Base-by-base conservation (phyloP, 345 rosid genomes). In the Populus davidiana region DNA sequence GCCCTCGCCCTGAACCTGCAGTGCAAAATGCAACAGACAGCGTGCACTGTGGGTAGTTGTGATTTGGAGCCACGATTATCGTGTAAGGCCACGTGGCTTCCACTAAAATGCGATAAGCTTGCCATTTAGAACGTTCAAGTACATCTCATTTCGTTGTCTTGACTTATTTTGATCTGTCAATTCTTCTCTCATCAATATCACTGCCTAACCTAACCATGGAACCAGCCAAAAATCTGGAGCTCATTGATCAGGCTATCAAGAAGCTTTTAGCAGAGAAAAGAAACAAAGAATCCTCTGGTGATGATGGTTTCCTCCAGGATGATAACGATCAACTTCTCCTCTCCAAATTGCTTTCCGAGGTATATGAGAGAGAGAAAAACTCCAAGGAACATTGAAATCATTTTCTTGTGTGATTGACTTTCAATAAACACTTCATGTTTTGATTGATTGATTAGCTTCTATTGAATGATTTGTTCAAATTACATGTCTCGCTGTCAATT, bases 271-370 rank as follows among this genome's bases (percentile, higher is more conserved):
- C 84, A 50, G 94, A 88, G 69, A 85, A 75, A 59, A 77, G 78
- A 71, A 76, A 75, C 77, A 79, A 80, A 54, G 82, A 82, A 52
- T 84, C 78, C 71, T 74, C 79, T 61, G 85, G 80, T 41, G 61
- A 70, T 47, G 61, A 70, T 50, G 8, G 72, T 25, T 31, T 78
- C 82, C 66, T 69, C 29, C 54, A 10, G 33, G 75, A 70, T 50
- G 85, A 83, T 70, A 86, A 81, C 20, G 91, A 89, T 50, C 89
- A 82, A 38, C 85, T 78, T 67, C 79, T 90, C 49, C 93, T 92
- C 82, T 82, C 89, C 54, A 80, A 70, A 21, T 82, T 91, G 50
- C 86, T 93, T 70, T 89, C 91, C 77, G 89, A 88, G 95, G 97
- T 92, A 76, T 17, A 10, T 68, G 23, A n/a, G 25, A 8, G 35